A percentile compares a stretch with the other conserved stretches of the same genome.
Conservation (phyloP, 257 asterid species). For the Plectranthus barbatus region DNA sequence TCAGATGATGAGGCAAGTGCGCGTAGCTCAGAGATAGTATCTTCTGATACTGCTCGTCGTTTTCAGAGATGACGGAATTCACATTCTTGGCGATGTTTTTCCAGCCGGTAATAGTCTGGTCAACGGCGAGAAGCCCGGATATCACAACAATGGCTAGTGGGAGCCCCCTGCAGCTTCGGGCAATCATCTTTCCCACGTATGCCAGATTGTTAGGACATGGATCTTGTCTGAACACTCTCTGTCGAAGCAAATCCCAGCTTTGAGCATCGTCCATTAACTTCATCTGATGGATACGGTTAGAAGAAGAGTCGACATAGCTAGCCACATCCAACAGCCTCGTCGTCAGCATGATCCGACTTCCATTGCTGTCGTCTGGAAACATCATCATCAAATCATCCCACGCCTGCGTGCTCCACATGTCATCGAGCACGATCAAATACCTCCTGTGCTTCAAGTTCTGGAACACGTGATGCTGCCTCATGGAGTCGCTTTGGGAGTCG, state of each 20-base stretch:
- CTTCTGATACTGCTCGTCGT: neutral
- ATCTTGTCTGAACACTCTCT: neutral
- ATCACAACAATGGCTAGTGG: neutral
- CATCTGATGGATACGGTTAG: neutral
- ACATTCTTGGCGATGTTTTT: neutral
- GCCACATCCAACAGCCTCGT: slow-evolving; percentile 7
- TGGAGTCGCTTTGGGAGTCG: neutral
- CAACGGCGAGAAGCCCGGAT: neutral
- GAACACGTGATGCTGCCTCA: neutral
- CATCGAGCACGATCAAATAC: neutral
- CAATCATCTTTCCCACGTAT: neutral
- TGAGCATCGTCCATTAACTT: neutral
- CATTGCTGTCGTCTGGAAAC: neutral
- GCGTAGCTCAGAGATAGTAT: neutral
- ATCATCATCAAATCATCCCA: neutral
- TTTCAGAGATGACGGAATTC: neutral
- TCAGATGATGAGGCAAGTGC: slow-evolving; percentile 5
- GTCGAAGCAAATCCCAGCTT: slow-evolving; percentile 1
- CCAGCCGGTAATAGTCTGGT: neutral
- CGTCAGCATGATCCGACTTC: slow-evolving; percentile 1
- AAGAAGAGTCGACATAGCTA: neutral
- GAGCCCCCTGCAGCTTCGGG: slow-evolving; percentile 5
- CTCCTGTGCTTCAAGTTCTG: neutral
- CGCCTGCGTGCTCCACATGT: neutral
- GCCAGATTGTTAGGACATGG: neutral